A percentile compares a stretch with the other conserved stretches of the same genome.
phyloP scores from a whole-genome alignment of 352 stramenopile species.

The Phytophthora sansomeana region DNA sequence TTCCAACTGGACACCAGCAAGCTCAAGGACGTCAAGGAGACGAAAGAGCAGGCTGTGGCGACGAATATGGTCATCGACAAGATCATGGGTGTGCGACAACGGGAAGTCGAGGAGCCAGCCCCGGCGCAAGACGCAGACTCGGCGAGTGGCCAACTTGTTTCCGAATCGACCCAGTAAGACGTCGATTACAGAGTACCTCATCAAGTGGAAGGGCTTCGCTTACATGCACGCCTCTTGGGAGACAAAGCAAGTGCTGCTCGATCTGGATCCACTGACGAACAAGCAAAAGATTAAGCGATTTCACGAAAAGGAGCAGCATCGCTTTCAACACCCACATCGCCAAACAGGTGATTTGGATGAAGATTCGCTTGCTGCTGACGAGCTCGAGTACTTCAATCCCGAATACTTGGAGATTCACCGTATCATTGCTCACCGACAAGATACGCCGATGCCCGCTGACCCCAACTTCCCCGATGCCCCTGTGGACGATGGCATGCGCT shows the following conservation, averaged over 20 bases:
- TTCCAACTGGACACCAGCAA: conserved; percentile 42
- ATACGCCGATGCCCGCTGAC: conserved; percentile 61
- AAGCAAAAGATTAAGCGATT: conserved; percentile 91
- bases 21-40: conserved; percentile 38
- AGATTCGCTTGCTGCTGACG: conserved; percentile 46
- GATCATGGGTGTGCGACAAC: conserved; percentile 83
- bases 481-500: conserved; percentile 88
- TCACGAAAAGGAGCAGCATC: conserved; percentile 80
- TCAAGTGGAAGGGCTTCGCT: conserved; percentile 93
- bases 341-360: conserved; percentile 46
- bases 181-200: conserved; percentile 80
- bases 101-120: conserved; percentile 44
- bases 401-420: conserved; percentile 92
- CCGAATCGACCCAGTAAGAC: conserved; percentile 43
- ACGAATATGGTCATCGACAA: conserved; percentile 89
- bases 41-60: conserved; percentile 4
- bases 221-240: conserved; percentile 92
- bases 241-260: conserved; percentile 72
- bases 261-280: conserved; percentile 83
- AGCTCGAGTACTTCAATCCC: conserved; percentile 91
- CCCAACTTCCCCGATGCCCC: conserved; percentile 63
- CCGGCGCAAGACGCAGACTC: conserved; percentile 29
- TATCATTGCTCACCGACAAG: conserved; percentile 80
- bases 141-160: conserved; percentile 51
- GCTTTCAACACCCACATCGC: conserved; percentile 55